Evolutionary conservation across 116 monocot genomes (phyloP), one percentile per base, ranked within the genome.

Genomic region (Dioscorea cayenensis): DNA sequence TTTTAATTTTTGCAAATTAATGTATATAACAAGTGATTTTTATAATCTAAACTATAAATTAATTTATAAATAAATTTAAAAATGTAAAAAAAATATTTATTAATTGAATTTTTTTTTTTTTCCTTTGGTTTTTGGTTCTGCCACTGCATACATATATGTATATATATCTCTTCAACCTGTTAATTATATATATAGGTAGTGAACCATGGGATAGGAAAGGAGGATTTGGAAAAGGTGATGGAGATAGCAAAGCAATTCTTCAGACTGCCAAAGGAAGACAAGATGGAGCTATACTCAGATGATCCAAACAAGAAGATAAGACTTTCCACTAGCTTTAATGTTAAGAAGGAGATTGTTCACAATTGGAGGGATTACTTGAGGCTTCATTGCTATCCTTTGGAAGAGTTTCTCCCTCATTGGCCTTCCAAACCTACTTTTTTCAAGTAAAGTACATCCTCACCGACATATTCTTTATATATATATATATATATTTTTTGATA

Each of bases 301-400:
- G 90, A 94, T 60, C 86, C 90, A 12, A 27, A 82, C 2, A 90
- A 82, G 80, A 94, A 90, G 75, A 82, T 80, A 59, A 77, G 90
- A 62, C 71, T 90, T 6, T 94, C 90, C 18, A 94, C 94, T 9
- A 94, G 94, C 77, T 94, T 90, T 74, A 90, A 94, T 72, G 78
- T 94, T 1, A 68, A 50, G 67, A 94, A 88, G 67, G 94, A 94
- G 81, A 79, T 66, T 16, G 80, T 90, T 20, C 81, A 76, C 19
- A 94, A 94, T 64, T 94, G 94, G 94, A 79, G 94, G 36, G 90
- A 94, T 60, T 94, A 84, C 63, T 84, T 94, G 65, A 73, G 94
- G 22, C 88, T 94, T 65, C 90, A 94, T 62, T 90, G 90, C 73
- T 78, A 94, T 61, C 94, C 94, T 6, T 90, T 90, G 1, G 84